Evolutionary conservation across 2,329 filamentous ascomycete genomes (phyloP).

Genomic region (Myrmaecium sp.): DNA sequence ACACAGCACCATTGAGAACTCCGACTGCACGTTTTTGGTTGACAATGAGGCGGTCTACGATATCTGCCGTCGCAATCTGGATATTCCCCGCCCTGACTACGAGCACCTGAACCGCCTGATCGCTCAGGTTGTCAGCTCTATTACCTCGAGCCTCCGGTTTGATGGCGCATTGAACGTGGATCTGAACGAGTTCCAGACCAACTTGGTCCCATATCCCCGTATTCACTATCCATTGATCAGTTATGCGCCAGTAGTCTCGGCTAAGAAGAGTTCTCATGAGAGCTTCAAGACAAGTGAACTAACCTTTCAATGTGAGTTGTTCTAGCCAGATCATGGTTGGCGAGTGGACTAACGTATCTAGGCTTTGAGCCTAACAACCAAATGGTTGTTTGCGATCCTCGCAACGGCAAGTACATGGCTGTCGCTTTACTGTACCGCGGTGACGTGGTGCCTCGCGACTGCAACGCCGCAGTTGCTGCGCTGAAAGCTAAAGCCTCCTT

Average conservation of each 20-base stretch:
- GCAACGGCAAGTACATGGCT: slow-evolving; percentile 99
- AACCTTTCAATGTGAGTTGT: slow-evolving; percentile 50
- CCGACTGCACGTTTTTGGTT: slow-evolving; percentile 99
- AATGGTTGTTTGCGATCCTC: slow-evolving; percentile 99
- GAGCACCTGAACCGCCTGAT: slow-evolving; percentile 99
- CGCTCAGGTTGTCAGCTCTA: slow-evolving; percentile 96
- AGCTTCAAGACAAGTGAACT: slow-evolving; percentile 73
- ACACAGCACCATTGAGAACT: slow-evolving; percentile 98
- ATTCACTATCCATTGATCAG: slow-evolving; percentile 99
- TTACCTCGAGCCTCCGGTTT: slow-evolving; percentile 95
- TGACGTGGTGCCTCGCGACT: slow-evolving; percentile 93
- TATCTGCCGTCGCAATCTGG: slow-evolving; percentile 95
- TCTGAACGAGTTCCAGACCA: slow-evolving; percentile 99
- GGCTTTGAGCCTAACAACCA: slow-evolving; percentile 99
- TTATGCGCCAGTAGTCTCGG: slow-evolving; percentile 86
- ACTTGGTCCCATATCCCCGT: slow-evolving; percentile 94
- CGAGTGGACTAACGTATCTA: slow-evolving; percentile 57
- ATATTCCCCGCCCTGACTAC: slow-evolving; percentile 92
- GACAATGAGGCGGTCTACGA: slow-evolving; percentile 99
- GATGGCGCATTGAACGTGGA: slow-evolving; percentile 98
- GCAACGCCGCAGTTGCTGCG: slow-evolving; percentile 77
- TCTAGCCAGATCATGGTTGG: neutral
- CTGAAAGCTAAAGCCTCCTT: slow-evolving; percentile 99
- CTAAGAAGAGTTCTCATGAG: slow-evolving; percentile 92
- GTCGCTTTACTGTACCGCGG: slow-evolving; percentile 96